Evolutionary conservation across 1,284 basidiomycete genomes (phyloP).

Genomic region (Fistulinella staudtii): DNA sequence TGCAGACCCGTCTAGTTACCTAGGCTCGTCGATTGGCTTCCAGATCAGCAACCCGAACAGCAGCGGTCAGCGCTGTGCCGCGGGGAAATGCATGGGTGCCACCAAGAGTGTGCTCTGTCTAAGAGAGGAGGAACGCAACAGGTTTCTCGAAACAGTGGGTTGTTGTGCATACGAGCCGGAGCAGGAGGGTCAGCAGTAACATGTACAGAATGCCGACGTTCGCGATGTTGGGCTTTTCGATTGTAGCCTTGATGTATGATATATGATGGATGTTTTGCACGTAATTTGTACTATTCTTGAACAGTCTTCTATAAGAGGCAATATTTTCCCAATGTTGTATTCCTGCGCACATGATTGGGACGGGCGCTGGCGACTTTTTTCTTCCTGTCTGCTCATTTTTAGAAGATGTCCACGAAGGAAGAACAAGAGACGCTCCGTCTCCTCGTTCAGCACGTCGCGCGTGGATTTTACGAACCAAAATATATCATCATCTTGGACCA

Average conservation of each 20-base stretch:
- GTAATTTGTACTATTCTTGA: too few relatives aligned
- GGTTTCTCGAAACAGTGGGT: constrained; percentile 44
- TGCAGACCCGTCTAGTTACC: constrained; percentile 34
- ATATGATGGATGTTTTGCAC: too few relatives aligned
- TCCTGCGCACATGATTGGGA: too few relatives aligned
- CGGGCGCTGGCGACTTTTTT: background rate
- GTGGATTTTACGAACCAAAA: constrained; percentile 93
- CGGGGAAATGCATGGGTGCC: constrained; percentile 37
- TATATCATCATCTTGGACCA: constrained; percentile 92
- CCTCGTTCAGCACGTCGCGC: constrained; percentile 88
- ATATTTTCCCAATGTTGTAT: too few relatives aligned
- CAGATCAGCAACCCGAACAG: constrained; percentile 5
- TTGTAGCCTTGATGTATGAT: too few relatives aligned
- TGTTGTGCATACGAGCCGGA: constrained; percentile 48
- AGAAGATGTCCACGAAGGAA: constrained; percentile 62
- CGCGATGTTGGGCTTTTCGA: background rate
- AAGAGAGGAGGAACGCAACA: constrained; percentile 39
- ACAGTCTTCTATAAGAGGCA: too few relatives aligned
- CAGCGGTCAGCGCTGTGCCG: constrained; percentile 26
- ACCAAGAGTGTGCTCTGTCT: constrained; percentile 38
- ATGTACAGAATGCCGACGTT: background rate
- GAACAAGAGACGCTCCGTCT: constrained; percentile 71
- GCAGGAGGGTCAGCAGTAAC: constrained; percentile 9
- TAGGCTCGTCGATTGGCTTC: constrained; percentile 14
- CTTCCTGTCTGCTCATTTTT: background rate